A percentile compares a stretch with the other conserved stretches of the same genome.
Conservation (phyloP, 192 early-diverging fungal species). For the Ambispora gerdemannii region DNA sequence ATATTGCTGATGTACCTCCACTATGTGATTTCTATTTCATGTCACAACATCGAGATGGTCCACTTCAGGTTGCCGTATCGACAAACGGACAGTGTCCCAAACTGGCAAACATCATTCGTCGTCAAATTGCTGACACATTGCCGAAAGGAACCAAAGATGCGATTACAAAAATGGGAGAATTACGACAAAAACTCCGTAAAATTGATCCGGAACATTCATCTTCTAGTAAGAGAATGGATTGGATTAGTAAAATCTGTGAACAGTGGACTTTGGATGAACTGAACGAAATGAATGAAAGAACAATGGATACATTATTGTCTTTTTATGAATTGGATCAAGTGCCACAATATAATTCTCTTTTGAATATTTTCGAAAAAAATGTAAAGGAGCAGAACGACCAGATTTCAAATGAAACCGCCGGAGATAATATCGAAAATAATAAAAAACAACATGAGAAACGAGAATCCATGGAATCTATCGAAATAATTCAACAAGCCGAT, state of each 20-base stretch:
- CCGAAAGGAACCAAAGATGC: constrained; percentile 64
- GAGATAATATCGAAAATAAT: not conserved
- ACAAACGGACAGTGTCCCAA: constrained; percentile 87
- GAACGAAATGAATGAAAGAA: constrained; percentile 59
- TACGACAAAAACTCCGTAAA: constrained; percentile 62
- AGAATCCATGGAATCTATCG: not conserved
- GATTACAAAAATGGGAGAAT: constrained; percentile 64
- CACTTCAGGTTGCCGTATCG: constrained; percentile 86
- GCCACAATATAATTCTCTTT: constrained; percentile 4
- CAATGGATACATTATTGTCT: constrained; percentile 55
- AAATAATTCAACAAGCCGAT: not conserved
- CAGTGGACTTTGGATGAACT: constrained; percentile 77
- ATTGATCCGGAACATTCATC: constrained; percentile 60
- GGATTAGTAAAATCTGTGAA: constrained; percentile 82
- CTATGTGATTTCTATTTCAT: constrained; percentile 94
- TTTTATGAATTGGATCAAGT: constrained; percentile 52
- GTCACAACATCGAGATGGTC: constrained; percentile 75
- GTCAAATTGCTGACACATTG: constrained; percentile 58
- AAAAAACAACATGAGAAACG: not conserved
- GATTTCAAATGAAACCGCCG: not conserved
- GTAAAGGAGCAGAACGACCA: not conserved
- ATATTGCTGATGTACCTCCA: constrained; percentile 88
- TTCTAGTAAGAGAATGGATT: constrained; percentile 75
- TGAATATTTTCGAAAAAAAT: constrained; percentile 1
- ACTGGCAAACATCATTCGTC: constrained; percentile 78